Base-by-base conservation (phyloP, 2,329 filamentous ascomycete genomes). In the Fusarium nisikadoi region DNA sequence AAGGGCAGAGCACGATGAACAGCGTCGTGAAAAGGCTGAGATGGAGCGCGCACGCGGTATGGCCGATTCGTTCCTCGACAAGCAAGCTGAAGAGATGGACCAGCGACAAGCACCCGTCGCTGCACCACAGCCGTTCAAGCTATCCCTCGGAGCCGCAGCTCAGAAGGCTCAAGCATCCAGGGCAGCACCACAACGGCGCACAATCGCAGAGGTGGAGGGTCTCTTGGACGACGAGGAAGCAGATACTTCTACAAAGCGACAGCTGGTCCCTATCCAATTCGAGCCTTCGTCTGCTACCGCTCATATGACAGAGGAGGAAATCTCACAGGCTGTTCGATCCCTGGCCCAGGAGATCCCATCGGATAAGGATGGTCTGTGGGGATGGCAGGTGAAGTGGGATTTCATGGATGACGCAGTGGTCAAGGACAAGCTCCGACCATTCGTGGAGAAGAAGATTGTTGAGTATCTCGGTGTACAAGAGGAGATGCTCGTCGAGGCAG, bases 401-500 rank as follows among this genome's bases (percentile, higher is more conserved):
- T 94, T 91, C 82, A 87, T 99, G 80, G 93, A 97, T 79, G 92
- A 96, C 68, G 86, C 88, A 20, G 88, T 96, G 45, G 90, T 98
- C 66, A 89, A 90, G 68, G 93, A 97, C 72, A 95, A 98, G 80
- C 89, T 99, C 75, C 90, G 93, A 78, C 95, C 95, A 35, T 99
- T 98, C 83, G 94, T 98, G 62, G 94, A 97, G 85, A 97, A 97
- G 88, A 99, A 98, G 87, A 94, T 98, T 75, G 92, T 99, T 68
- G 96, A 99, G 82, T 97, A 96, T 77, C 88, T 99, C 53, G 97
- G 97, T 66, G 93, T 99, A 64, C 94, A 98, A 83, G 96, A 99
- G 81, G 94, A 98, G 83, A 91, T 98, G 84, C 86, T 99, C 52
- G 94, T 99, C 36, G 95, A 97, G 79, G 92, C 96, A 46, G 94